Percentiles rank a stretch among this genome's conserved stretches.
Conservation (phyloP, 768 basidiomycete genomes). For the Pleurotus tuoliensis region DNA sequence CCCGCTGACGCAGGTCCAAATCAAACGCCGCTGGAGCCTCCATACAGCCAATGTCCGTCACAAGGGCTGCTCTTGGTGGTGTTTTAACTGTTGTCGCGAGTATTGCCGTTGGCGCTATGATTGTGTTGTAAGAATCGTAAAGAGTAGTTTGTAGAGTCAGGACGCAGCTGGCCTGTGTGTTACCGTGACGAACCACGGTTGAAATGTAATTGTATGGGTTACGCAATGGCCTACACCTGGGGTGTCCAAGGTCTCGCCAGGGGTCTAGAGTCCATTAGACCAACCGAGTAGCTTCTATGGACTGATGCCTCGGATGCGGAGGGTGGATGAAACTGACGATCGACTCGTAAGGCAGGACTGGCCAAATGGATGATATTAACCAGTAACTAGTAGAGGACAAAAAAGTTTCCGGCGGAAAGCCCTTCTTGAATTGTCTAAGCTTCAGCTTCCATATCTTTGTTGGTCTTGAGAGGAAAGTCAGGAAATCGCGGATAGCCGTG, state of each 20-base stretch:
- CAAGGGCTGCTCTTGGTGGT: constrained; percentile 2
- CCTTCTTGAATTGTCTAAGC: constrained; percentile 11
- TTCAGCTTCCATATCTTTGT: constrained; percentile 55
- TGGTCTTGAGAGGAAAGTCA: constrained; percentile 35
- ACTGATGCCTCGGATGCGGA: no score
- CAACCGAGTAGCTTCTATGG: no score
- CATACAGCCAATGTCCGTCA: background rate
- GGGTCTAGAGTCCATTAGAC: no score
- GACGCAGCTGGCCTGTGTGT: constrained; percentile 9
- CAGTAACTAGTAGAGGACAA: background rate
- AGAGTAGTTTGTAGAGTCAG: background rate
- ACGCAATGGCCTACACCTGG: no score
- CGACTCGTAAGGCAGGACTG: background rate
- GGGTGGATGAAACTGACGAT: background rate
- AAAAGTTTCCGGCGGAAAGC: background rate
- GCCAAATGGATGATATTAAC: background rate
- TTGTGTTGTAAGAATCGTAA: background rate
- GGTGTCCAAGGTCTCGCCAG: no score
- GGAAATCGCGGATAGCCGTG: background rate
- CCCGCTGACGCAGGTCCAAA: background rate
- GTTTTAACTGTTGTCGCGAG: background rate
- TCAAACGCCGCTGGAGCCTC: constrained; percentile 2
- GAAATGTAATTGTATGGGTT: background rate
- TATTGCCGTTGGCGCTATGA: background rate
- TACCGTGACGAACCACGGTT: background rate